A percentile compares a stretch with the other conserved stretches of the same genome.
Conservation (phyloP, 75 land plant genomes). For the Cupressus sempervirens region DNA sequence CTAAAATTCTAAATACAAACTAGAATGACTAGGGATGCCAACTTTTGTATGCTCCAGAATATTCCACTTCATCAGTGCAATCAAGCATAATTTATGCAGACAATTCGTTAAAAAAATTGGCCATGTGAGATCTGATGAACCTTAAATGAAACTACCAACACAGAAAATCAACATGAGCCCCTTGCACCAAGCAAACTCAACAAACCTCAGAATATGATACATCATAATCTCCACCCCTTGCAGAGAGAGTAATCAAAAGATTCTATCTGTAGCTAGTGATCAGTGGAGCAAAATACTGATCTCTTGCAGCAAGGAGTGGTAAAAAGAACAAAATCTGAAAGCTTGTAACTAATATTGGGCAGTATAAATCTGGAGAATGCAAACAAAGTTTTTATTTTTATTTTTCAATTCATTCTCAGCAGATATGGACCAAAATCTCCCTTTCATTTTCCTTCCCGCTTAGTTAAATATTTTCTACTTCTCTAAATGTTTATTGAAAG, state of each 20-base stretch:
- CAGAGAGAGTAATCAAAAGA: not conserved
- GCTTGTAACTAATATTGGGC: not conserved
- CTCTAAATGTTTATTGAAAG: not conserved
- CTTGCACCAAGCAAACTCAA: not conserved
- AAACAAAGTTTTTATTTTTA: too few relatives aligned
- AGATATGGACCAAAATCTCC: not conserved
- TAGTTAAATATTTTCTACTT: too few relatives aligned
- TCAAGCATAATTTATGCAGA: not conserved
- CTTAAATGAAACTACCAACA: not conserved
- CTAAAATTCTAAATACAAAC: not conserved
- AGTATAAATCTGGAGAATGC: not conserved
- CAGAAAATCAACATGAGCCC: not conserved
- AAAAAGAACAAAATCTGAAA: not conserved
- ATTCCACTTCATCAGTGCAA: not conserved
- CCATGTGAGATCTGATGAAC: not conserved
- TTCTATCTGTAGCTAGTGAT: too few relatives aligned
- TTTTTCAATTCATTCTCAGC: not conserved
- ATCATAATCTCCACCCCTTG: not conserved
- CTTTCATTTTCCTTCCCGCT: not conserved
- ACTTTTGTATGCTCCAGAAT: not conserved
- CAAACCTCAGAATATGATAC: not conserved
- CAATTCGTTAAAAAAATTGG: not conserved
- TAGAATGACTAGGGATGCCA: not conserved
- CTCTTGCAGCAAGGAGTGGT: not conserved
- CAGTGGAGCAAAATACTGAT: too few relatives aligned